Base-by-base conservation (phyloP, 1,139 yeast genomes). In the Wickerhamiella infanticola region DNA sequence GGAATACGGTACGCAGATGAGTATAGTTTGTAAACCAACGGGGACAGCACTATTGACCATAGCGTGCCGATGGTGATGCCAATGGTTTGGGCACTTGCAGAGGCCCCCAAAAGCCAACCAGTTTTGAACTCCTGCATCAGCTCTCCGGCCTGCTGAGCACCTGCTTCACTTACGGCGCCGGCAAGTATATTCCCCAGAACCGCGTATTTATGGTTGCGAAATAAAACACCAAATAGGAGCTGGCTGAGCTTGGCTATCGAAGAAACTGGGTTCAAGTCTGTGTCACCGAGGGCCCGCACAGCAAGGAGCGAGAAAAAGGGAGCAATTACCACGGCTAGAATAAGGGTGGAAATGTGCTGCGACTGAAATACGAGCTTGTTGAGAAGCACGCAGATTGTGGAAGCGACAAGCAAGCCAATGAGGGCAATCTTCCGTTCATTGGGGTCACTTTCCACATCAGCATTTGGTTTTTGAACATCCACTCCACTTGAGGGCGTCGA, bases 131-230 rank as follows among this genome's bases (percentile, higher is more conserved):
- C 98, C 67, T 90, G 97, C 95, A 88, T 84, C 58, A 90, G 69
- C 64, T 90, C 98, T 13, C 98, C 98, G 1, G 97, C 96, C 63
- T 90, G 98, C 63, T 90, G 97, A 2, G 98, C 96, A 5, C 98
- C 97, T 1, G 98, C 97, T 64, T 90, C 98, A 1, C 97, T 94
- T 35, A 90, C 79, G 5, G 95, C 97, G 13, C 98, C 98, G 3
- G 97, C 95, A 3, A 90, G 80, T 46, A 90, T 68, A 59, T 90
- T 90, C 44, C 86, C 78, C 38, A 90, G 66, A 3, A 90, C 82
- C 13, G 84, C 76, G 1, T 93, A 86, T 1, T 94, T 94, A 51
- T 80, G 82, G 42, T 69, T 63, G 13, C 69, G 69, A 1, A 96
- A 94, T n/a, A 86, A 71, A 4, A 88, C 71, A 0, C 96, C 95